Conservation (phyloP, 2,329 filamentous ascomycete genomes). For the Dryadomyces quercivorus region DNA sequence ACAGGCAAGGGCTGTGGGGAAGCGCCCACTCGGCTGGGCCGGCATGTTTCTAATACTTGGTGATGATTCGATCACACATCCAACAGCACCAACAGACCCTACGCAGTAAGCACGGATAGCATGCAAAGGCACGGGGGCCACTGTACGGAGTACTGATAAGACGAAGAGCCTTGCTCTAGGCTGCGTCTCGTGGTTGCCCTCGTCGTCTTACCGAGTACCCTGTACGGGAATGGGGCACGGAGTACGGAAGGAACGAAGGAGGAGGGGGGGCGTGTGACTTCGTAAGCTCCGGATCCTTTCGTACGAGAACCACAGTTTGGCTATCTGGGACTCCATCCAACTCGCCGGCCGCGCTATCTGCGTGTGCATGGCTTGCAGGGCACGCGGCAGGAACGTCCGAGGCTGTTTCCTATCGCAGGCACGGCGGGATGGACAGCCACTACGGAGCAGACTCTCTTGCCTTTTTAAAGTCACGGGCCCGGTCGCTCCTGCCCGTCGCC, state of each 20-base stretch:
- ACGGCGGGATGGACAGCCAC: background rate
- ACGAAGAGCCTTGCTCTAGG: too few species aligned
- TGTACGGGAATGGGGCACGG: too few species aligned
- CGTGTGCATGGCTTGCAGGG: background rate
- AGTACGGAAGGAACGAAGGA: too few species aligned
- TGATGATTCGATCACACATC: background rate
- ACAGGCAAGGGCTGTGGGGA: background rate
- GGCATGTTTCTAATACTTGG: background rate
- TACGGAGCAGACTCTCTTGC: background rate
- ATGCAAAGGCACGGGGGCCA: too few species aligned
- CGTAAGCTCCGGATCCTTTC: too few species aligned
- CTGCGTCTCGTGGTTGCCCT: too few species aligned
- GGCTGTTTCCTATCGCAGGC: background rate
- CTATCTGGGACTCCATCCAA: too few species aligned
- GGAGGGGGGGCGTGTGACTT: too few species aligned
- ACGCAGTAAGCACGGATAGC: too few species aligned
- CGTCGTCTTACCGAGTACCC: too few species aligned
- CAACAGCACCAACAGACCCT: background rate
- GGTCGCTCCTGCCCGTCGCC: background rate
- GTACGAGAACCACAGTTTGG: too few species aligned
- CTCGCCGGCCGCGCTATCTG: background rate
- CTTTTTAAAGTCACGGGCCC: background rate
- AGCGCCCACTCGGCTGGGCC: background rate
- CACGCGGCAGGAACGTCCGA: background rate
- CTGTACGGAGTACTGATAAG: too few species aligned